phyloP scores from a whole-genome alignment of 1,284 basidiomycete genomes.

The Trichosporon inkin region DNA sequence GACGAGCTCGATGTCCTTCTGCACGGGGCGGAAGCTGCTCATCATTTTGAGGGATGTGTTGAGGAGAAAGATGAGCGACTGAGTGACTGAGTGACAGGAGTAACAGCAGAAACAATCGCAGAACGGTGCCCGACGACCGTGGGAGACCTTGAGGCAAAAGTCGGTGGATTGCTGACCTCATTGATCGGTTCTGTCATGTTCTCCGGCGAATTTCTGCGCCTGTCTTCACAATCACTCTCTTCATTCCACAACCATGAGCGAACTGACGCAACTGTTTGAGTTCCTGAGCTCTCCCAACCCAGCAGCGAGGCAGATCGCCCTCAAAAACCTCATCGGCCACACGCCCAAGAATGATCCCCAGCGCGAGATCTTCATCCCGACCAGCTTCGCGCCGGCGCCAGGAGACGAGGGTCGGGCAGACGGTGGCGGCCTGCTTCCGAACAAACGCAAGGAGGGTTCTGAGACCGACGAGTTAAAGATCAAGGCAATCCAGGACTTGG shows the following conservation, averaged over 20 bases:
- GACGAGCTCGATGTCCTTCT: slow-evolving; percentile 68
- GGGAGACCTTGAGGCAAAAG: neutral
- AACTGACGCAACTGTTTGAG: slow-evolving; percentile 64
- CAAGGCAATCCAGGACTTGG: slow-evolving; percentile 60
- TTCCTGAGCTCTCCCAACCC: slow-evolving; percentile 85
- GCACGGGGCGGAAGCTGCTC: slow-evolving; percentile 26
- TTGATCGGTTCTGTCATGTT: slow-evolving; percentile 4
- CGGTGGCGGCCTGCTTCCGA: slow-evolving; percentile 42
- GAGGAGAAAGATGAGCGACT: neutral
- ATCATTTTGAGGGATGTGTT: slow-evolving; percentile 18
- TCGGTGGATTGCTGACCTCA: neutral
- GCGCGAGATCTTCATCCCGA: slow-evolving; percentile 67
- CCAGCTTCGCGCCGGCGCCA: slow-evolving; percentile 46
- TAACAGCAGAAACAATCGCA: neutral
- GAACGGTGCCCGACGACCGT: neutral
- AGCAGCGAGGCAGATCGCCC: slow-evolving; percentile 77
- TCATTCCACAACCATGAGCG: slow-evolving; percentile 33
- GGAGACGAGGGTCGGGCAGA: slow-evolving; percentile 6
- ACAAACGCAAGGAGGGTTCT: slow-evolving; percentile 36
- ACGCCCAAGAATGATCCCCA: slow-evolving; percentile 68
- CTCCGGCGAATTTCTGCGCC: neutral
- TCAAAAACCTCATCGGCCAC: slow-evolving; percentile 75
- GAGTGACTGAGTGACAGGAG: neutral
- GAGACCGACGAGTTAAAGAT: slow-evolving; percentile 64
- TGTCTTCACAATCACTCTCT: neutral